Evolutionary conservation across 371 early-diverging fungal genomes (phyloP).

Genomic region (Actinomortierella ambigua): DNA sequence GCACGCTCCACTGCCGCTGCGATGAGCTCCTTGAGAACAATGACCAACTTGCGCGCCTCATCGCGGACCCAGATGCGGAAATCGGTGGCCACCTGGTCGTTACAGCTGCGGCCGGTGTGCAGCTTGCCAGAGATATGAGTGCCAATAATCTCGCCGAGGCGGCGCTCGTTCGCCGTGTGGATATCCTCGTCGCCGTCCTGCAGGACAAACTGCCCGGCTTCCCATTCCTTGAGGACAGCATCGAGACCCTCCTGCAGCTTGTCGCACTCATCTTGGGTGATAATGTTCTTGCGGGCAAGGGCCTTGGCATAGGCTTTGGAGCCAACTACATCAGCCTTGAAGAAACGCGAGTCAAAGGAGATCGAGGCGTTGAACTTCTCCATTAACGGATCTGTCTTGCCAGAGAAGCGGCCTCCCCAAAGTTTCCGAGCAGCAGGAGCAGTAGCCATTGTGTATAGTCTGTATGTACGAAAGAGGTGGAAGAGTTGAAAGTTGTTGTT

Average conservation of each 20-base stretch:
- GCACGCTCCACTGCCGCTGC: conserved; percentile 77
- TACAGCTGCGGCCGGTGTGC: conserved; percentile 94
- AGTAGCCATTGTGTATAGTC: not conserved
- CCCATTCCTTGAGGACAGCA: conserved; percentile 86
- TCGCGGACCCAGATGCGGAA: conserved; percentile 94
- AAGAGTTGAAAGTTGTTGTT: no score
- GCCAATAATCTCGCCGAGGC: conserved; percentile 93
- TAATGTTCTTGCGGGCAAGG: conserved; percentile 71
- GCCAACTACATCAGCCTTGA: conserved; percentile 85
- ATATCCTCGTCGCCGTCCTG: conserved; percentile 94
- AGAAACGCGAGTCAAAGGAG: conserved; percentile 91
- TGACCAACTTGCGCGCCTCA: conserved; percentile 66
- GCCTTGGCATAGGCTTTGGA: conserved; percentile 94
- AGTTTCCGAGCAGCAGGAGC: conserved; percentile 56
- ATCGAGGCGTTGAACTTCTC: conserved; percentile 95
- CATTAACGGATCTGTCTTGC: conserved; percentile 95
- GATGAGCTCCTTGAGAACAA: conserved; percentile 77
- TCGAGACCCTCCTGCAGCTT: conserved; percentile 76
- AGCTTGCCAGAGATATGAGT: conserved; percentile 89
- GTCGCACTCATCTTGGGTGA: conserved; percentile 77
- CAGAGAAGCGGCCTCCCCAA: conserved; percentile 89
- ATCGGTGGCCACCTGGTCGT: conserved; percentile 99
- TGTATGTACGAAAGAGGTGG: not conserved
- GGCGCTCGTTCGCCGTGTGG: conserved; percentile 97
- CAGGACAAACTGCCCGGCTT: conserved; percentile 71